A percentile compares a stretch with the other conserved stretches of the same genome.
phyloP scores from a whole-genome alignment of 2,329 filamentous ascomycete species.

The Neofusicoccum cordaticola region DNA sequence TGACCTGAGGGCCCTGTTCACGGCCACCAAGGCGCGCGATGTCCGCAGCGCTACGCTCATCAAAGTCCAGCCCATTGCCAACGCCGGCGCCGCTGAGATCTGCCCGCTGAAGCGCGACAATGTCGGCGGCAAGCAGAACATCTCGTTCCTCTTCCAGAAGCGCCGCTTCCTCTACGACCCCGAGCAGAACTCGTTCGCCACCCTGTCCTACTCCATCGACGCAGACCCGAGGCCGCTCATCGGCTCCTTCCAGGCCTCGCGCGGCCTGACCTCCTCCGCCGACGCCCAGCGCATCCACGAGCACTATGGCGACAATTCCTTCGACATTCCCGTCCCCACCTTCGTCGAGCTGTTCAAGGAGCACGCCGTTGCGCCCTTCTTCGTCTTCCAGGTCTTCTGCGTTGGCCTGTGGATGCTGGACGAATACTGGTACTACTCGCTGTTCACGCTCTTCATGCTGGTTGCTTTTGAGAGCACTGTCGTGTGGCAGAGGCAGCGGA shows the following conservation, averaged over 20 bases:
- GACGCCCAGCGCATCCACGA: slow-evolving; percentile 79
- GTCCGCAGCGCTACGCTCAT: slow-evolving; percentile 78
- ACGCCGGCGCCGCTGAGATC: slow-evolving; percentile 86
- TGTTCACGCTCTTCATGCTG: slow-evolving; percentile 98
- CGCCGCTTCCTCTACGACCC: slow-evolving; percentile 85
- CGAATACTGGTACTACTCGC: slow-evolving; percentile 99
- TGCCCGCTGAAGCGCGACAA: slow-evolving; percentile 76
- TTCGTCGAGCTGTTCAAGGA: slow-evolving; percentile 97
- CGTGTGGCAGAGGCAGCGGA: slow-evolving; percentile 97
- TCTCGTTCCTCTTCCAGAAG: slow-evolving; percentile 97
- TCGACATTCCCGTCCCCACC: slow-evolving; percentile 94
- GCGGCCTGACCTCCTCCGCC: slow-evolving; percentile 69
- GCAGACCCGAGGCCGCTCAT: slow-evolving; percentile 77
- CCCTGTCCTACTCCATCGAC: slow-evolving; percentile 81
- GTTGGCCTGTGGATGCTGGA: slow-evolving; percentile 98
- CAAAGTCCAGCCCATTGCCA: slow-evolving; percentile 86
- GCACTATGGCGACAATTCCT: slow-evolving; percentile 93
- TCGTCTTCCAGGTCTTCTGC: slow-evolving; percentile 98
- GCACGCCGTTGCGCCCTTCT: slow-evolving; percentile 97
- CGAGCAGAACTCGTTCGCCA: slow-evolving; percentile 71
- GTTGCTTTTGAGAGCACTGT: slow-evolving; percentile 97
- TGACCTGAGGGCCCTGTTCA: slow-evolving; percentile 78
- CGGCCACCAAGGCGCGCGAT: slow-evolving; percentile 65
- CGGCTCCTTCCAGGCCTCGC: slow-evolving; percentile 72
- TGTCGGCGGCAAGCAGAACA: slow-evolving; percentile 69